Evolutionary conservation across 2,329 filamentous ascomycete genomes (phyloP), one percentile per base, ranked within the genome.

Genomic region (Nemania sp.): DNA sequence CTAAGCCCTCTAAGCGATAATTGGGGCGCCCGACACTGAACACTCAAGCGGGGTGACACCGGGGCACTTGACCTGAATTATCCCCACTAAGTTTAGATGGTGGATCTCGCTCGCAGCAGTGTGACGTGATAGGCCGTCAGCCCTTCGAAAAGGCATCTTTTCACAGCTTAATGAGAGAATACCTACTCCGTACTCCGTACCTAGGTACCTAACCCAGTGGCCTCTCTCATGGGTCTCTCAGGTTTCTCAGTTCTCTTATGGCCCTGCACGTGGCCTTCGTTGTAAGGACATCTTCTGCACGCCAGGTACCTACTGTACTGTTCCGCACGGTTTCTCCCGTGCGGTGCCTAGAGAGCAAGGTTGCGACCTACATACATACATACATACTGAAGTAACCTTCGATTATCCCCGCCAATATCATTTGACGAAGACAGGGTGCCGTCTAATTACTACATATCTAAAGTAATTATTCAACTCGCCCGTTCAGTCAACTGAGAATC

Each of bases 51-150:
- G n/a, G n/a, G n/a, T 34, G 3, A 24, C 14, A 40, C 14, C 3
- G 19, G 20, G 19, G 37, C 14, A n/a, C 36, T 22, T 39, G 36
- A 9, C 8, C 12, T 17, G 19, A n/a, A 17, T 14, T 40, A 42
- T 22, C 30, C 31, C 12, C 39, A 37, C 20, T 43, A 20, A 30
- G 37, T 39, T 33, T 49, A 39, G 19, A 15, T 24, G 33, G 52
- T 55, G 52, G 47, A 39, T 40, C 52, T 19, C 6, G 31, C 36
- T 30, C 17, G 36, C 47, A 26, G 53, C 30, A 50, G 46, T 44
- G 54, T 57, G 54, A 57, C 54, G 54, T 57, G 54, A 54, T 57
- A 54, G 50, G 54, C 23, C 43, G 19, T 56, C 49, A n/a, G n/a
- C n/a, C n/a, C n/a, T n/a, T n/a, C n/a, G n/a, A 45, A 52, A 41